Evolutionary conservation across 169 alveolate genomes (phyloP).

Genomic region (Prorocentrum cordatum): DNA sequence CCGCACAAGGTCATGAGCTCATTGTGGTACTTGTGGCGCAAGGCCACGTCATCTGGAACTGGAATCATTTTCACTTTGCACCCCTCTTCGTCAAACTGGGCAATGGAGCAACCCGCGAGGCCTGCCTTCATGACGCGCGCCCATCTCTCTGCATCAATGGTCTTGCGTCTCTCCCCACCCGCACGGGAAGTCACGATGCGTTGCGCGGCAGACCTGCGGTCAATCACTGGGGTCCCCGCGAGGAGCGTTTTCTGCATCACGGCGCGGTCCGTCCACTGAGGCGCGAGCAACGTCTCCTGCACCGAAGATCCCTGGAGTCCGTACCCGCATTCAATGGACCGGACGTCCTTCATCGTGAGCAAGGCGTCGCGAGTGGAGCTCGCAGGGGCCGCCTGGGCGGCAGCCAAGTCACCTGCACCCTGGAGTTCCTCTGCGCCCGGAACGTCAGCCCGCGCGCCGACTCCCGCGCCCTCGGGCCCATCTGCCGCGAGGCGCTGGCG

Average conservation of each 20-base stretch:
- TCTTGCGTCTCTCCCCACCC: neutral
- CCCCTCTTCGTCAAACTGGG: neutral
- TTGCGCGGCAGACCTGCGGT: neutral
- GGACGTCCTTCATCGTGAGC: neutral
- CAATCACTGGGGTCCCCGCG: neutral
- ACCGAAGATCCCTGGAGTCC: neutral
- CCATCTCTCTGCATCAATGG: neutral
- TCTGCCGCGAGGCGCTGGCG: neutral
- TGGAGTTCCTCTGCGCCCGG: neutral
- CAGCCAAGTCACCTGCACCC: neutral
- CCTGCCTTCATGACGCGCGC: neutral
- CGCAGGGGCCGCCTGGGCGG: neutral
- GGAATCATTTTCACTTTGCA: neutral
- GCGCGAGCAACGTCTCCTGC: neutral
- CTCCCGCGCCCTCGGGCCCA: neutral
- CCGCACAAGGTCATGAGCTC: neutral
- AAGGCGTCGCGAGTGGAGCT: neutral
- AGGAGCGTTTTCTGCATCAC: neutral
- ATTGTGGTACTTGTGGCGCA: neutral
- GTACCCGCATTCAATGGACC: neutral
- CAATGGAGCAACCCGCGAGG: neutral
- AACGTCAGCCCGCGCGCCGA: neutral
- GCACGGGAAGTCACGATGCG: too few relatives aligned
- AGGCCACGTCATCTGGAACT: neutral
- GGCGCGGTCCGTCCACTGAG: neutral